Conservation (phyloP, 306 rosid species). For the Mucuna pruriens region DNA sequence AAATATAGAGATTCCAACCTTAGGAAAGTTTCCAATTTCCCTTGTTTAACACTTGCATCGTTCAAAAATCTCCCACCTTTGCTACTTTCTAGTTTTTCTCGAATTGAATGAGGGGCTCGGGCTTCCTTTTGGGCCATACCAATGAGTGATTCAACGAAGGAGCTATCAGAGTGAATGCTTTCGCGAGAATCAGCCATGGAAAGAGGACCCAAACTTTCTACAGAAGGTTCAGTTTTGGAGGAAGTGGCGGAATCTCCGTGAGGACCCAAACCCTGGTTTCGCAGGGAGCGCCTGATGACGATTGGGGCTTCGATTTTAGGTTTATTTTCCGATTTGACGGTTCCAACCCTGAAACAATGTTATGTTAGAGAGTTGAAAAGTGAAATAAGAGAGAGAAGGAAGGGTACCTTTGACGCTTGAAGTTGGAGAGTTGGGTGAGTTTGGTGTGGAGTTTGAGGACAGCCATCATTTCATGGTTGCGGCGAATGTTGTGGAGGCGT, state of each 20-base stretch:
- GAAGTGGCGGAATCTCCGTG: slow-evolving; percentile 22
- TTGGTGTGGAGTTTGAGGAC: slow-evolving; percentile 74
- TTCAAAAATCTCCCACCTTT: no score
- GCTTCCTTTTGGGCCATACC: slow-evolving; percentile 43
- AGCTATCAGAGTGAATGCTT: slow-evolving; percentile 45
- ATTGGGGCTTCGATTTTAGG: slow-evolving; percentile 61
- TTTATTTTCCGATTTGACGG: slow-evolving; percentile 52
- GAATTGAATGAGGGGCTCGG: slow-evolving; percentile 8
- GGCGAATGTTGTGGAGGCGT: slow-evolving; percentile 89
- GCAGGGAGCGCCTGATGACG: slow-evolving; percentile 73
- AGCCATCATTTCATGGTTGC: slow-evolving; percentile 87
- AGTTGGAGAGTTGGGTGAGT: slow-evolving; percentile 65
- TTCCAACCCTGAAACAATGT: slow-evolving; percentile 42
- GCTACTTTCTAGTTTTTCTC: no score
- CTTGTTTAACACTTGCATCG: not conserved
- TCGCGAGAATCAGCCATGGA: slow-evolving; percentile 56
- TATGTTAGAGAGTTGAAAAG: not conserved
- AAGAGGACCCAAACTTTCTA: slow-evolving; percentile 52
- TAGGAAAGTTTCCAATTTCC: slow-evolving; percentile 25
- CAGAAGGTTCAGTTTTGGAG: not conserved
- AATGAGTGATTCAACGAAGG: slow-evolving; percentile 52
- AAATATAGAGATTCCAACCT: slow-evolving; percentile 57
- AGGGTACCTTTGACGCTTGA: slow-evolving; percentile 72
- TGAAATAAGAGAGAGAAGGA: slow-evolving; percentile 1
- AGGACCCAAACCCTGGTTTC: slow-evolving; percentile 61